These are phyloP conservation scores for Cytospora leucostoma DNA, from an alignment of 2,329 filamentous ascomycete species.

Conservation along the genomic window DNA sequence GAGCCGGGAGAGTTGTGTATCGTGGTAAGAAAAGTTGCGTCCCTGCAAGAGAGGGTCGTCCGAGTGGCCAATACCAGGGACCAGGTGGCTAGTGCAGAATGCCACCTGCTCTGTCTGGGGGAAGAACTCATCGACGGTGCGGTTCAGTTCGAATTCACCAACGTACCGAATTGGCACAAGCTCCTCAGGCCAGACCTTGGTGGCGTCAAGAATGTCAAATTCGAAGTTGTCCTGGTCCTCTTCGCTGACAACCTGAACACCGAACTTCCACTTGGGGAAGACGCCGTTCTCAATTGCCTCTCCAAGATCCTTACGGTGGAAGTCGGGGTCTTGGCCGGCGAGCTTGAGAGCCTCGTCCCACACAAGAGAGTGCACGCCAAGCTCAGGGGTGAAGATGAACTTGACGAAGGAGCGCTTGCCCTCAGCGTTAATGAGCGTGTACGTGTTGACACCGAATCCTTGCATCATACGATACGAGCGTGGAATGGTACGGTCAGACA, in stretches of 20 bases:
- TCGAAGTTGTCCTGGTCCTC: constrained; percentile 74
- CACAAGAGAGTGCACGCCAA: constrained; percentile 74
- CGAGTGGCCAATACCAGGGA: constrained; percentile 76
- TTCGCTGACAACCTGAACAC: constrained; percentile 73
- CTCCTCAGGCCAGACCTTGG: constrained; percentile 84
- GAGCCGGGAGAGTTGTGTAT: constrained; percentile 69
- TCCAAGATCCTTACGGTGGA: constrained; percentile 75
- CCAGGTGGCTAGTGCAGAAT: constrained; percentile 78
- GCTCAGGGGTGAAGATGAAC: constrained; percentile 73
- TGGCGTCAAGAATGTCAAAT: constrained; percentile 82
- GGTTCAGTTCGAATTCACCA: constrained; percentile 77
- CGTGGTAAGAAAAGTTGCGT: constrained; percentile 68
- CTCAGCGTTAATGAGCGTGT: constrained; percentile 65
- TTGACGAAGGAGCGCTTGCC: constrained; percentile 75
- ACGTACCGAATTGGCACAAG: constrained; percentile 74
- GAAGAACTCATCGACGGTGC: constrained; percentile 80
- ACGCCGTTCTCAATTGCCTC: constrained; percentile 72
- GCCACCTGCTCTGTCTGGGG: constrained; percentile 80
- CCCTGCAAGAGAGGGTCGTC: constrained; percentile 75
- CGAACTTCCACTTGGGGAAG: constrained; percentile 79
- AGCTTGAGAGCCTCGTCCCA: constrained; percentile 82
- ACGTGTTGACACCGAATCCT: constrained; percentile 83
- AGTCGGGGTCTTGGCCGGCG: constrained; percentile 74
- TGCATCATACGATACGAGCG: constrained; percentile 83
- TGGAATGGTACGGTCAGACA: constrained; percentile 74